A percentile compares a stretch with the other conserved stretches of the same genome.
phyloP scores from a whole-genome alignment of 129 eudicot genomes.

The Glebionis coronaria region DNA sequence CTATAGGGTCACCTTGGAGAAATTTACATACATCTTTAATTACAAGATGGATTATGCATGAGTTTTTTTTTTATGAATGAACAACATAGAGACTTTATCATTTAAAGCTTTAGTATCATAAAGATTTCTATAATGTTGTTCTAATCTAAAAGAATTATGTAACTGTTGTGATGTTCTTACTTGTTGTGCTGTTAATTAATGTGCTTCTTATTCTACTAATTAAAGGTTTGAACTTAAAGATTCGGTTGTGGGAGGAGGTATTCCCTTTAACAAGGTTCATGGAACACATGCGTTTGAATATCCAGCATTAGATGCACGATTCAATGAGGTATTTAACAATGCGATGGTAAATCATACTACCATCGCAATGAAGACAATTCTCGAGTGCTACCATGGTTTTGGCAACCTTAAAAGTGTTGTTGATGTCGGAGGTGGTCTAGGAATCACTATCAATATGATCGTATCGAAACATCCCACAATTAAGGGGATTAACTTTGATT shows the following conservation, averaged over 20 bases:
- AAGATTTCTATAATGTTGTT: too few species aligned
- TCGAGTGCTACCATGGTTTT: conserved; percentile 34
- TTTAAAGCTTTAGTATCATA: too few species aligned
- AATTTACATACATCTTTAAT: too few species aligned
- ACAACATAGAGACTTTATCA: too few species aligned
- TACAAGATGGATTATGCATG: too few species aligned
- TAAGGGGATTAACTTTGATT: conserved; percentile 41
- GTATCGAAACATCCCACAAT: conserved; percentile 31
- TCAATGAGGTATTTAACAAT: conserved; percentile 36
- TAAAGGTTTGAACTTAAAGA: conserved; percentile 35
- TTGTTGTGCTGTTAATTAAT: too few species aligned
- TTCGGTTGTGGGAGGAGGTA: conserved; percentile 24
- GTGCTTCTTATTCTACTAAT: not conserved
- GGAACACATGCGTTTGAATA: conserved; percentile 30
- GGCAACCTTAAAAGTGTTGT: conserved; percentile 27
- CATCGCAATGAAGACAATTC: conserved; percentile 22
- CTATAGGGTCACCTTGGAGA: too few species aligned
- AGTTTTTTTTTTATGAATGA: too few species aligned
- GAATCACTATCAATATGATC: conserved; percentile 26
- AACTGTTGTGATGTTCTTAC: too few species aligned
- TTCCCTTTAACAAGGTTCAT: conserved; percentile 27
- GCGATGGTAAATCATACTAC: conserved; percentile 37
- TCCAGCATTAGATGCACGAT: conserved; percentile 23
- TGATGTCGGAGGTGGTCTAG: conserved; percentile 50
- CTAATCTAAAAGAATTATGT: too few species aligned